phyloP scores from a whole-genome alignment of 2,329 filamentous ascomycete species.

The Tetracladium maxilliforme region DNA sequence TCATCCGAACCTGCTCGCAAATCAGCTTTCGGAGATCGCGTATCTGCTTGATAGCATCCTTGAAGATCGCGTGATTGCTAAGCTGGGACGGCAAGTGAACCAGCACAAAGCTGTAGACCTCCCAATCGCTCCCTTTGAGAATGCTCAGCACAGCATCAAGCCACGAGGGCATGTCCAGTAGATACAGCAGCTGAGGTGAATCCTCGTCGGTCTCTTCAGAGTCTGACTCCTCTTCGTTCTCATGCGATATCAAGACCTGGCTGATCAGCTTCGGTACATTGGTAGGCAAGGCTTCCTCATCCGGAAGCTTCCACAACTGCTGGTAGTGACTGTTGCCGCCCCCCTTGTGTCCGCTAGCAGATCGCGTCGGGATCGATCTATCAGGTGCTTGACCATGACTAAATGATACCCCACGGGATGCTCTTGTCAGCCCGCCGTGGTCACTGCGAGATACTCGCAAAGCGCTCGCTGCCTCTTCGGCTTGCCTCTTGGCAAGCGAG shows the following conservation, averaged over 20 bases:
- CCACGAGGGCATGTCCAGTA: too few relatives aligned
- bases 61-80: slow-evolving; percentile 78
- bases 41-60: slow-evolving; percentile 57
- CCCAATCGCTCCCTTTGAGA: slow-evolving; percentile 73
- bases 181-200: too few relatives aligned
- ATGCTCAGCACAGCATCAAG: slow-evolving; percentile 63
- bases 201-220: slow-evolving; percentile 6
- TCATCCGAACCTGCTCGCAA: slow-evolving; percentile 70
- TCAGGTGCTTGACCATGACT: slow-evolving; percentile 29
- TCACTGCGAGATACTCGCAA: slow-evolving; percentile 14
- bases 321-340: slow-evolving; percentile 19
- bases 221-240: slow-evolving; percentile 7
- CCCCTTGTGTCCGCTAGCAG: slow-evolving; percentile 23
- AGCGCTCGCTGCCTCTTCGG: slow-evolving; percentile 18
- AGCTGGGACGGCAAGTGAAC: slow-evolving; percentile 79
- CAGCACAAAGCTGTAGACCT: slow-evolving; percentile 81
- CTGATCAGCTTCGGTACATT: too few relatives aligned
- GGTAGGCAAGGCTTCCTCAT: slow-evolving; percentile 40
- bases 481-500: slow-evolving; percentile 26
- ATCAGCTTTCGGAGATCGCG: slow-evolving; percentile 60
- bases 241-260: slow-evolving; percentile 30
- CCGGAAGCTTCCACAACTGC: slow-evolving; percentile 43
- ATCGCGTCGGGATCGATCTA: slow-evolving; percentile 22
- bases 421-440: slow-evolving; percentile 12
- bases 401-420: slow-evolving; percentile 33